phyloP scores from a whole-genome alignment of 2,329 filamentous ascomycete genomes.

The Balansia obtecta region DNA sequence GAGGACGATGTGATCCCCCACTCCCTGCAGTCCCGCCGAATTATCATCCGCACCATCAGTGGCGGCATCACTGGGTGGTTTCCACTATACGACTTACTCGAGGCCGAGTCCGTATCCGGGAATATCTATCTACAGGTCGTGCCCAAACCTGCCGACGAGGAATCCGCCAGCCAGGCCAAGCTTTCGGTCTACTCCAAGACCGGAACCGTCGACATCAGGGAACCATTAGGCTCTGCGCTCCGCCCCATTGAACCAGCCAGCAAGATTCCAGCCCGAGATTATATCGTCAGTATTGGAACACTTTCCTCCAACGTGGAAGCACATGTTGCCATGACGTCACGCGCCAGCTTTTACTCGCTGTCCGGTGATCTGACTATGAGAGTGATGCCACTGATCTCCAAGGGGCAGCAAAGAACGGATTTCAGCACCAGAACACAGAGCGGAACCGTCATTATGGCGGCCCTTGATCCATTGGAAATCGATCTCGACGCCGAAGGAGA shows the following conservation, averaged over 20 bases:
- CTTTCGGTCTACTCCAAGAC: constrained; percentile 31
- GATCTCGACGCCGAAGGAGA: constrained; percentile 4
- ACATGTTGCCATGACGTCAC: constrained; percentile 26
- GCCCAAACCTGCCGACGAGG: constrained; percentile 25
- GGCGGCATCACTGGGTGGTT: constrained; percentile 35
- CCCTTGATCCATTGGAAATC: constrained; percentile 28
- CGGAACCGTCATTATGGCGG: constrained; percentile 24
- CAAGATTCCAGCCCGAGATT: constrained; percentile 32
- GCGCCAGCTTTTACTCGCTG: constrained; percentile 23
- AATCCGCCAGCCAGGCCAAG: constrained; percentile 24
- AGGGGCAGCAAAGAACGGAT: constrained; percentile 11
- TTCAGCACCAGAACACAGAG: constrained; percentile 32
- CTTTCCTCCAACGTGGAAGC: constrained; percentile 31
- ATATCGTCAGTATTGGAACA: constrained; percentile 30
- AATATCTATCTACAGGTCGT: constrained; percentile 26
- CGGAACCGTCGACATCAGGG: constrained; percentile 27
- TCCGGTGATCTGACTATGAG: constrained; percentile 28
- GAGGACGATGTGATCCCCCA: constrained; percentile 22
- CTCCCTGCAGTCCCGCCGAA: constrained; percentile 28
- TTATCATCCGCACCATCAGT: constrained; percentile 29
- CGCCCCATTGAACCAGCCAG: constrained; percentile 10
- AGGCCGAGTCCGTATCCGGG: constrained; percentile 32
- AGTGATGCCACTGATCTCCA: constrained; percentile 29
- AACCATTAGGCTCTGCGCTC: constrained; percentile 22
- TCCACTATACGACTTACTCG: constrained; percentile 37